Evolutionary conservation across 176 grass and related monocot genomes (phyloP), one percentile per base, ranked within the genome.

Genomic region (Rhynchospora pubera): DNA sequence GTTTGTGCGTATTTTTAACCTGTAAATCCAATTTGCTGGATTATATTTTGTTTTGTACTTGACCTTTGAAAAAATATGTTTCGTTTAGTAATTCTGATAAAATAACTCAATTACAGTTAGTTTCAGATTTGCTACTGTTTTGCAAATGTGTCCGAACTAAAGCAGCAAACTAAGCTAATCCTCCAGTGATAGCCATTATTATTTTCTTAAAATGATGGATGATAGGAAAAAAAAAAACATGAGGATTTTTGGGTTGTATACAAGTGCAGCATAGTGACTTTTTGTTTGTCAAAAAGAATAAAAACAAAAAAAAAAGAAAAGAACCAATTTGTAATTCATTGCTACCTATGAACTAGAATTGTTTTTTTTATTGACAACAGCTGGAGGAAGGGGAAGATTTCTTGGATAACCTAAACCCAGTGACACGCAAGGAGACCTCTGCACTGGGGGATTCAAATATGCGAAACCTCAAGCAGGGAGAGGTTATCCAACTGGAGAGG

Each of bases 401-500:
- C 23, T 73, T 83, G 32, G 86, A 87, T 71, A 89, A 92, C 69
- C 79, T 98, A 15, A 97, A 92, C 68, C 90, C 91, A 15, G 87
- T 90, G 77, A 94, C 95, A 11, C 78, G 83, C 26, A 80, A 77
- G 28, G 92, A 98, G 86, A 91, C 87, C 80, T 60, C 22, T 23
- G 95, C 92, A 71, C 67, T 94, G 72, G 95, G 95, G 12, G 95
- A 98, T 42, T 58, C 90, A 0, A 94, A 90, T 79, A 93, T 94
- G 89, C 48, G 84, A 43, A 93, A 93, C 69, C 45, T 98, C 53
- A 94, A 98, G 65, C 78, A 84, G 28, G 95, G 95, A 80, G 92
- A 98, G 84, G 73, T 93, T 65, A 88, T 98, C 80, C 95, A 98
- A 86, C 85, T 98, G 5, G 95, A 98, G 89, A 94, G 95, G 78